These are phyloP conservation scores for Fusarium sacchari DNA, from an alignment of 2,329 filamentous ascomycete species.

Conservation along the genomic window DNA sequence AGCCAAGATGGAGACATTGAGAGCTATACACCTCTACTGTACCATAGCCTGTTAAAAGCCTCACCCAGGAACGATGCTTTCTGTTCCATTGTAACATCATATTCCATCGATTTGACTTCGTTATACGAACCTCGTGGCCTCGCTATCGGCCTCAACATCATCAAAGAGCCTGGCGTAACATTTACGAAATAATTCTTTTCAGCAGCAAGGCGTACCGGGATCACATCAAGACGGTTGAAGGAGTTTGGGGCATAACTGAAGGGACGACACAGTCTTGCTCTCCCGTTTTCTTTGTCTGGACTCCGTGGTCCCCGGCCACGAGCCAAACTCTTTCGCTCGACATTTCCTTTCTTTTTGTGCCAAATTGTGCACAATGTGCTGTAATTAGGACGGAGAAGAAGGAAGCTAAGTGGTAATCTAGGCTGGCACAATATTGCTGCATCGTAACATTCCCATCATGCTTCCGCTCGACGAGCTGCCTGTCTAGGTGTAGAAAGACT, in stretches of 20 bases:
- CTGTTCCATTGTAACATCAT: slow-evolving; percentile 35
- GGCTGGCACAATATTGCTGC: slow-evolving; percentile 7
- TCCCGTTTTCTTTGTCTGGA: slow-evolving; percentile 30
- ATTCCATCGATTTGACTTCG: slow-evolving; percentile 36
- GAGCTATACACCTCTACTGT: background rate
- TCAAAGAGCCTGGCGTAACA: slow-evolving; percentile 36
- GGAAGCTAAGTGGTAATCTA: slow-evolving; percentile 1
- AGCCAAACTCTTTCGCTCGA: slow-evolving; percentile 22
- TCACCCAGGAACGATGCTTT: slow-evolving; percentile 23
- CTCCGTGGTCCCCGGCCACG: slow-evolving; percentile 15
- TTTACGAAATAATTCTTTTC: slow-evolving; percentile 39
- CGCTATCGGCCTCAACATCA: slow-evolving; percentile 4
- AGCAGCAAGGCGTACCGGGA: slow-evolving; percentile 44
- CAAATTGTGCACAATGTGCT: slow-evolving; percentile 20
- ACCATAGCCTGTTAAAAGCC: slow-evolving; percentile 9
- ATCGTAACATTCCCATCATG: slow-evolving; percentile 6
- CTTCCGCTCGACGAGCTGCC: slow-evolving; percentile 5
- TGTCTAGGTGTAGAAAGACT: slow-evolving; percentile 5
- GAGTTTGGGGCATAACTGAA: slow-evolving; percentile 37
- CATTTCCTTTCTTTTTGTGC: slow-evolving; percentile 22
- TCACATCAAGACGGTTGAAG: slow-evolving; percentile 31
- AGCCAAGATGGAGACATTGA: slow-evolving; percentile 61
- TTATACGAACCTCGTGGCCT: slow-evolving; percentile 12
- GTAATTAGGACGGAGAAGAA: slow-evolving; percentile 21
- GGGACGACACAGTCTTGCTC: slow-evolving; percentile 27